These are phyloP conservation scores for Thelonectria rubi DNA, from an alignment of 2,329 filamentous ascomycete species.

Conservation along the genomic window DNA sequence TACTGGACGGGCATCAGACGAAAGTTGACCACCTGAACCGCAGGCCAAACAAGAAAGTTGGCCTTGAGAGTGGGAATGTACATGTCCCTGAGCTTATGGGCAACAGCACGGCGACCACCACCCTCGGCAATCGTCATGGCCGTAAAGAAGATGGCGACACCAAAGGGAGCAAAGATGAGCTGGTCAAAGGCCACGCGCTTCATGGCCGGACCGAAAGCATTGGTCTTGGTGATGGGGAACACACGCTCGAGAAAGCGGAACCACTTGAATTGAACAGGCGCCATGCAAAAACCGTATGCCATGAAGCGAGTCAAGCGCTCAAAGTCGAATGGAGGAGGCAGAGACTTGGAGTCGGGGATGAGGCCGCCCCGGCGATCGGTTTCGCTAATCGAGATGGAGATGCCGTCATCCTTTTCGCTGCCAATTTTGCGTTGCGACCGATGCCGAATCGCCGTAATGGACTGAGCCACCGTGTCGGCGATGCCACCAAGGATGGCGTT, in stretches of 20 bases:
- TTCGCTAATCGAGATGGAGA: slow-evolving; percentile 90
- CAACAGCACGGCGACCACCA: slow-evolving; percentile 80
- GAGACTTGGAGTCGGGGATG: slow-evolving; percentile 67
- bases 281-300: slow-evolving; percentile 97
- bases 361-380: slow-evolving; percentile 84
- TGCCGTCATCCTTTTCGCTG: slow-evolving; percentile 71
- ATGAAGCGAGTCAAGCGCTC: slow-evolving; percentile 95
- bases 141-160: slow-evolving; percentile 88
- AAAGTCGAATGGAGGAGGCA: slow-evolving; percentile 91
- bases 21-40: slow-evolving; percentile 97
- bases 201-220: slow-evolving; percentile 78
- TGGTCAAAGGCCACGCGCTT: slow-evolving; percentile 95
- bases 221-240: slow-evolving; percentile 85
- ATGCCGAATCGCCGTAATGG: slow-evolving; percentile 83
- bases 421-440: slow-evolving; percentile 71
- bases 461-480: slow-evolving; percentile 94
- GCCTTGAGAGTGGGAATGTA: slow-evolving; percentile 94
- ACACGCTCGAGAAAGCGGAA: slow-evolving; percentile 83
- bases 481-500: slow-evolving; percentile 96
- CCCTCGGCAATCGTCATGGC: slow-evolving; percentile 97
- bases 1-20: slow-evolving; percentile 93
- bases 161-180: slow-evolving; percentile 89
- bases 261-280: slow-evolving; percentile 95
- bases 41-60: slow-evolving; percentile 94
- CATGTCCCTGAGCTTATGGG: slow-evolving; percentile 89